Evolutionary conservation across 768 basidiomycete species (phyloP), one percentile per base, ranked within the genome.

Genomic region (Serendipita indica): DNA sequence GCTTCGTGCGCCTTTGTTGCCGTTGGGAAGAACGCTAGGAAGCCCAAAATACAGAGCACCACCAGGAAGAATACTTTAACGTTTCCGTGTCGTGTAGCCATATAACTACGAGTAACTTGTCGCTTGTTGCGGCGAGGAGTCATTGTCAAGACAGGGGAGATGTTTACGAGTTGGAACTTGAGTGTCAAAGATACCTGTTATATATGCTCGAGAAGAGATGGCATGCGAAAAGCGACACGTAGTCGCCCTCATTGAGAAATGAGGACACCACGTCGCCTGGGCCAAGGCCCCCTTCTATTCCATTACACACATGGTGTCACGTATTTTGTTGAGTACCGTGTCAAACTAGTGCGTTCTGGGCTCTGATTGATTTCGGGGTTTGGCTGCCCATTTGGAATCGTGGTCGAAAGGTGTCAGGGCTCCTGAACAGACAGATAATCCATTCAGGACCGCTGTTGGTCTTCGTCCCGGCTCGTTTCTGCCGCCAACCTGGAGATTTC

Each of bases 401-500:
- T n/a, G n/a, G n/a, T n/a, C n/a, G n/a, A n/a, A n/a, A n/a, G n/a
- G n/a, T n/a, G n/a, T n/a, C n/a, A n/a, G n/a, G n/a, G n/a, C n/a
- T n/a, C n/a, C n/a, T n/a, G n/a, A n/a, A n/a, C n/a, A n/a, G n/a
- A n/a, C n/a, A n/a, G n/a, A n/a, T n/a, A n/a, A n/a, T n/a, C n/a
- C n/a, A n/a, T n/a, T n/a, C n/a, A n/a, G n/a, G n/a, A n/a, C 16
- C 41, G 5, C 7, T 54, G 16, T 30, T 54, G 30, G 10, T 13
- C 22, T 27, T 54, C 20, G 30, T 54, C 49, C 7, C 30, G 43
- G 2, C 45, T 49, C 3, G 39, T 41, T 39, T 89, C 83, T 2
- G 83, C 75, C 3, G 79, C 78, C 12, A 91, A 75, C 33, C 89
- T 75, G 14, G 89, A 90, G 30, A 91, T 90, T 65, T 91, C 89